Evolutionary conservation across 495 filamentous ascomycete species (phyloP).

Genomic region (Monascus purpureus): DNA sequence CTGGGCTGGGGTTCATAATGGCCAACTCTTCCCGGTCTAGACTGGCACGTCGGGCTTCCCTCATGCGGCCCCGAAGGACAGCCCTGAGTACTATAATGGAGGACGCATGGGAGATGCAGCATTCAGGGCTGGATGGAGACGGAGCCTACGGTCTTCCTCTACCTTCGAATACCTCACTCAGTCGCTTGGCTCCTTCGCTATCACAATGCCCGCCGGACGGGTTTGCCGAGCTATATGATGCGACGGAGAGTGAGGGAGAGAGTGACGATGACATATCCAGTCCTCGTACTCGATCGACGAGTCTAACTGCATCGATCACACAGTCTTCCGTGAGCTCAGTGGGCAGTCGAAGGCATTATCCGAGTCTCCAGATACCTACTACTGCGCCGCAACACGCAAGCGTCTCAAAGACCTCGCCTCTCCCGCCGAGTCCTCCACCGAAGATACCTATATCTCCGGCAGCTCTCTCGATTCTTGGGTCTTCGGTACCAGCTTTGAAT

Average conservation of each 20-base stretch:
- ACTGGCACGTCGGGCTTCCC: too few relatives aligned
- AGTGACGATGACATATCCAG: constrained; percentile 33
- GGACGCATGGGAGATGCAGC: constrained; percentile 34
- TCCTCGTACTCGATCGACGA: constrained; percentile 26
- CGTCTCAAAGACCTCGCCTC: constrained; percentile 43
- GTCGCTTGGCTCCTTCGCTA: constrained; percentile 21
- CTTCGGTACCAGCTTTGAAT: constrained; percentile 55
- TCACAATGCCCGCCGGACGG: constrained; percentile 31
- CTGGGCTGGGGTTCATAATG: too few relatives aligned
- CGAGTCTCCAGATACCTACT: constrained; percentile 61
- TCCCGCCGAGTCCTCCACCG: constrained; percentile 62
- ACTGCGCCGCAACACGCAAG: constrained; percentile 44
- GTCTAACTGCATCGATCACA: constrained; percentile 24
- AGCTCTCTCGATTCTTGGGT: constrained; percentile 50
- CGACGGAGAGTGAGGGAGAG: constrained; percentile 57
- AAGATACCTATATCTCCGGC: constrained; percentile 68
- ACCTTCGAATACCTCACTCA: constrained; percentile 14
- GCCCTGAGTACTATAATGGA: constrained; percentile 84
- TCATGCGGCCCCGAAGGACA: too few relatives aligned
- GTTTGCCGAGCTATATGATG: constrained; percentile 79
- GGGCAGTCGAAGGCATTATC: constrained; percentile 36
- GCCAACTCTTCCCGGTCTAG: too few relatives aligned
- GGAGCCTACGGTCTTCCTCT: constrained; percentile 22
- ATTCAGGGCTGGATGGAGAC: constrained; percentile 5
- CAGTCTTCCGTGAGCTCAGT: constrained; percentile 26